Evolutionary conservation across 164 flowering plant genomes (phyloP), one percentile per base, ranked within the genome.

Genomic region (Houttuynia cordata): DNA sequence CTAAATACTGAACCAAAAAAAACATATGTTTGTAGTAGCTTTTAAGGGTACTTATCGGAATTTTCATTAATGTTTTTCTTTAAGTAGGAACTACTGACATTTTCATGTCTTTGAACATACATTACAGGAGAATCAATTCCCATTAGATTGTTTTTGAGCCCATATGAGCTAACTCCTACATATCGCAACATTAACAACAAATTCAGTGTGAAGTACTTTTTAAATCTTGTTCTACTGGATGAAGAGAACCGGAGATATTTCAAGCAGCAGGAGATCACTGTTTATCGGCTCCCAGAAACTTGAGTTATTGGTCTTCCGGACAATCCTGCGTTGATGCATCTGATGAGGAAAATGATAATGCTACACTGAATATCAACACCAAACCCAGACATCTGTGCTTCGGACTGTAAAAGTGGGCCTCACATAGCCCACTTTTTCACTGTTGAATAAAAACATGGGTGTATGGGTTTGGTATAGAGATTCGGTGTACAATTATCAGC

Each of bases 121-220:
- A 18, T 61, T 61, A 41, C 76, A 73, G 76, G 76, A 19, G 76
- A 73, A 55, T 73, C 76, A 19, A 73, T 73, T 54, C 76, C 76
- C 8, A 64, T 69, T 42, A 66, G 76, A 53, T 58, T 73, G 54
- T 73, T 73, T 58, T 53, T 73, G 70, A 73, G 73, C 58, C 73
- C 76, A 10, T 73, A 73, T 37, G 76, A 73, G 51, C 68, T 73
- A 34, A 73, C 76, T 45, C 76, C 76, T 34, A 73, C 76, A 52
- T 73, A 73, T 54, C 73, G 68, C 60, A 73, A 73, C 61, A 69
- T 66, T 6, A 73, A 73, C 65, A 73, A 73, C 68, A 73, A 73
- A 39, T 73, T 69, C 62, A 73, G 70, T 21, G 73, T 73, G 24
- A 73, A 73, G 50, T 73, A 73, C 54, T 73, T 69, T 50, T 61